phyloP scores from a whole-genome alignment of 2,329 filamentous ascomycete species.

The Elsinoe necatrix region DNA sequence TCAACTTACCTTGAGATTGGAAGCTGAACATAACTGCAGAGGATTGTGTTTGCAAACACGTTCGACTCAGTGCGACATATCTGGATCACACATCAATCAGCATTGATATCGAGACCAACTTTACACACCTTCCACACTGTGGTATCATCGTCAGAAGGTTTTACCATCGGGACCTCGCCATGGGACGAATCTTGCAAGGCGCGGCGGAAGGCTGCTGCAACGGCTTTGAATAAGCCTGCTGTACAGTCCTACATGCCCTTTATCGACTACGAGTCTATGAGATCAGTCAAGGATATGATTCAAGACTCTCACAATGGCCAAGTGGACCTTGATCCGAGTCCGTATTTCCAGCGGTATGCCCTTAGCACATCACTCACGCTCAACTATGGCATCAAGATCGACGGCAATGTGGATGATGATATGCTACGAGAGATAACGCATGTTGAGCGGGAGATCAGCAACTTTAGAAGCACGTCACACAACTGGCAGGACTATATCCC shows the following conservation, averaged over 20 bases:
- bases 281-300: conserved; percentile 64
- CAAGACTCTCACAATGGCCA: conserved; percentile 54
- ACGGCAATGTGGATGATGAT: conserved; percentile 58
- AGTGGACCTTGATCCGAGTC: conserved; percentile 59
- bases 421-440: conserved; percentile 65
- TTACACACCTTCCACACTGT: conserved; percentile 77
- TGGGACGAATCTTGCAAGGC: conserved; percentile 76
- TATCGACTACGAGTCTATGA: conserved; percentile 65
- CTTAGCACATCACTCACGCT: conserved; percentile 70
- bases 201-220: conserved; percentile 68
- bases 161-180: conserved; percentile 75
- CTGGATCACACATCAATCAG: conserved; percentile 71
- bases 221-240: conserved; percentile 66
- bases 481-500: conserved; percentile 85
- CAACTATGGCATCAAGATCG: conserved; percentile 70
- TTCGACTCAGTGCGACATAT: conserved; percentile 66
- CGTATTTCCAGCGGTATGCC: conserved; percentile 67
- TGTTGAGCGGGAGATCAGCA: conserved; percentile 67
- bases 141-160: conserved; percentile 66
- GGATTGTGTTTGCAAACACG: conserved; percentile 69
- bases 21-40: conserved; percentile 31
- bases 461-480: conserved; percentile 69
- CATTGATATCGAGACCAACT: conserved; percentile 67
- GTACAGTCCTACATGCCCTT: conserved; percentile 75
- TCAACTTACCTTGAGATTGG: background rate